These are phyloP conservation scores for Candida parachauliodes DNA, from an alignment of 805 yeast species.

Conservation along the genomic window DNA sequence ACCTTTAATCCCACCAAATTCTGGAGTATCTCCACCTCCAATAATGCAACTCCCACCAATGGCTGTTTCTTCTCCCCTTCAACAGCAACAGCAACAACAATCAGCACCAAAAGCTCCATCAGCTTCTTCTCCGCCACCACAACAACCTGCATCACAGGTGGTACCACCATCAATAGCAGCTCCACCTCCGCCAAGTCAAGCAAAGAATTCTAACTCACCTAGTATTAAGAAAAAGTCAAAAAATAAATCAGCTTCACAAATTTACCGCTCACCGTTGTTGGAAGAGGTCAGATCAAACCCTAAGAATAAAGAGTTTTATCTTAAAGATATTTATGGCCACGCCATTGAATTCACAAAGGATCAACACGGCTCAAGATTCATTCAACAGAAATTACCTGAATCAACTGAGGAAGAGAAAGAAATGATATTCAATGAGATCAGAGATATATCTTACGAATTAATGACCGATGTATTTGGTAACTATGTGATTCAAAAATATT, in stretches of 20 bases:
- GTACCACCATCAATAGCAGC: constrained; percentile 3
- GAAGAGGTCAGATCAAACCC: constrained; percentile 78
- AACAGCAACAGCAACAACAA: neutral
- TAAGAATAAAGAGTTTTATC: constrained; percentile 53
- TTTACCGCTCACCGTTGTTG: constrained; percentile 71
- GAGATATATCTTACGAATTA: constrained; percentile 67
- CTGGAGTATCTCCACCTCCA: constrained; percentile 4
- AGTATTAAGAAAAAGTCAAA: constrained; percentile 3
- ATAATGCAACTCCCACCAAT: constrained; percentile 5
- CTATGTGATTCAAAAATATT: constrained; percentile 91
- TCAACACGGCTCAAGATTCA: constrained; percentile 96
- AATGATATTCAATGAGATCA: constrained; percentile 77
- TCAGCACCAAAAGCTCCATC: no score
- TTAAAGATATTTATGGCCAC: constrained; percentile 78
- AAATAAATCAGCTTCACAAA: constrained; percentile 36
- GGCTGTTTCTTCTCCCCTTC: no score
- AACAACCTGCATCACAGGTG: constrained; percentile 11
- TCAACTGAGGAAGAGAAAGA: constrained; percentile 71
- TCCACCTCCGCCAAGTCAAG: constrained; percentile 1
- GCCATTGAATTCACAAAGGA: constrained; percentile 91
- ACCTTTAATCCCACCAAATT: constrained; percentile 8
- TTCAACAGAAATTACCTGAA: constrained; percentile 77
- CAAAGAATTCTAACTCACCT: neutral
- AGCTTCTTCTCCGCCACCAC: constrained; percentile 13
- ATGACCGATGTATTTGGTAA: constrained; percentile 98